A percentile compares a stretch with the other conserved stretches of the same genome.
Evolutionary conservation across 192 early-diverging fungal genomes (phyloP).

Genomic region (Chytriomyces sp.): DNA sequence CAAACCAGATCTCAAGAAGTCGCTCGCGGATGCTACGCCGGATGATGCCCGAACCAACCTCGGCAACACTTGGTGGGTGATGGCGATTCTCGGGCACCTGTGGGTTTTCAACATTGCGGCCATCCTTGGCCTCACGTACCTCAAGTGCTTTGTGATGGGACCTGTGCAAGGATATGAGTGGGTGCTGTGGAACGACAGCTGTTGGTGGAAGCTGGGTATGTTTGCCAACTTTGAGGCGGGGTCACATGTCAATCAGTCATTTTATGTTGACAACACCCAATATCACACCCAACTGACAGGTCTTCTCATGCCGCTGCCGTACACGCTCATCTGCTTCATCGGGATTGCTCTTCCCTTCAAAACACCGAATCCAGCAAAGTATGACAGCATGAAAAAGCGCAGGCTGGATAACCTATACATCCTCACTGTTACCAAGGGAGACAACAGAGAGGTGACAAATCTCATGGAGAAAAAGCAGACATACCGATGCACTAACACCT

Average conservation of each 20-base stretch:
- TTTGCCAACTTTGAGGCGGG: too few relatives aligned
- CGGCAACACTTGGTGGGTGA: slow-evolving; percentile 59
- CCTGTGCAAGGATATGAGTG: slow-evolving; percentile 50
- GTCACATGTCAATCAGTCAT: too few relatives aligned
- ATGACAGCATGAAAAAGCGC: slow-evolving; percentile 55
- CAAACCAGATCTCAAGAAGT: too few relatives aligned
- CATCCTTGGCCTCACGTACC: slow-evolving; percentile 50
- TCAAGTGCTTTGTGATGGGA: slow-evolving; percentile 51
- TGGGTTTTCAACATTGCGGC: slow-evolving; percentile 59
- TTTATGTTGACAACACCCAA: too few relatives aligned
- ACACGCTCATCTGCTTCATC: slow-evolving; percentile 64
- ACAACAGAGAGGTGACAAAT: slow-evolving; percentile 46
- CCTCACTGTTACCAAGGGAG: slow-evolving; percentile 60
- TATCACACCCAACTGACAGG: too few relatives aligned
- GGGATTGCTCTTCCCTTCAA: slow-evolving; percentile 61
- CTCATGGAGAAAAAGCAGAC: too few relatives aligned
- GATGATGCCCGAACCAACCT: slow-evolving; percentile 47
- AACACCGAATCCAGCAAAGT: slow-evolving; percentile 57
- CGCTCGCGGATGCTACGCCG: too few relatives aligned
- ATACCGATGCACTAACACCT: too few relatives aligned
- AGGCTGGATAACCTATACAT: slow-evolving; percentile 63
- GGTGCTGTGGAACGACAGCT: slow-evolving; percentile 58
- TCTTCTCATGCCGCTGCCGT: slow-evolving; percentile 57
- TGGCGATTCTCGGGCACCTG: slow-evolving; percentile 56
- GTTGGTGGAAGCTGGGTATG: slow-evolving; percentile 64